Conservation (phyloP, 768 basidiomycete species). For the Mycena leptocephala region DNA sequence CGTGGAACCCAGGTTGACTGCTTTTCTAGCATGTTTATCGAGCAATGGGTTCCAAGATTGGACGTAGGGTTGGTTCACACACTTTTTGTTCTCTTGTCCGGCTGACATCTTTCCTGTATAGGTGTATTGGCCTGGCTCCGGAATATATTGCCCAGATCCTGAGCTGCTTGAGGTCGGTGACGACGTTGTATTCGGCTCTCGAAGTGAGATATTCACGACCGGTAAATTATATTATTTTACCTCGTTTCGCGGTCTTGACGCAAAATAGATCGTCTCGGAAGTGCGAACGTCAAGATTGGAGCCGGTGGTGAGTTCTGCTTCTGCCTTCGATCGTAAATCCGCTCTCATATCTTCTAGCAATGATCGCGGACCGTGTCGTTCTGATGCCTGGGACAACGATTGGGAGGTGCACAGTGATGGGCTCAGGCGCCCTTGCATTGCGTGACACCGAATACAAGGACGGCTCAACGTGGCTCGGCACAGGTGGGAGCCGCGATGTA, state of each 20-base stretch:
- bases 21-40: background rate
- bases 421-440: conserved; percentile 62
- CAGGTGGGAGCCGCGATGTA: conserved; percentile 42
- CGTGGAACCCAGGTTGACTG: background rate
- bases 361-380: conserved; percentile 66
- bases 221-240: too few species aligned
- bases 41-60: background rate
- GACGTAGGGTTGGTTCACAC: background rate
- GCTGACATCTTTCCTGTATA: background rate
- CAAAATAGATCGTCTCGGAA: conserved; percentile 5
- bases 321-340: background rate
- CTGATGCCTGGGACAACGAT: conserved; percentile 59
- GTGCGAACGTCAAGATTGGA: conserved; percentile 6
- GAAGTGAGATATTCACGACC: conserved; percentile 58
- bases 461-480: conserved; percentile 55
- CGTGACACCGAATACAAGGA: conserved; percentile 55
- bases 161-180: conserved; percentile 66
- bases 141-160: conserved; percentile 62
- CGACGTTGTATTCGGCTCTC: conserved; percentile 65
- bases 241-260: conserved; percentile 39
- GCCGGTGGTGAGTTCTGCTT: conserved; percentile 26
- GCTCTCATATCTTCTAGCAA: conserved; percentile 47
- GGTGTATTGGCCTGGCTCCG: conserved; percentile 65
- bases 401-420: conserved; percentile 59
- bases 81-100: too few species aligned